phyloP scores from a whole-genome alignment of 2,329 filamentous ascomycete species.

The Neonectria hederae region DNA sequence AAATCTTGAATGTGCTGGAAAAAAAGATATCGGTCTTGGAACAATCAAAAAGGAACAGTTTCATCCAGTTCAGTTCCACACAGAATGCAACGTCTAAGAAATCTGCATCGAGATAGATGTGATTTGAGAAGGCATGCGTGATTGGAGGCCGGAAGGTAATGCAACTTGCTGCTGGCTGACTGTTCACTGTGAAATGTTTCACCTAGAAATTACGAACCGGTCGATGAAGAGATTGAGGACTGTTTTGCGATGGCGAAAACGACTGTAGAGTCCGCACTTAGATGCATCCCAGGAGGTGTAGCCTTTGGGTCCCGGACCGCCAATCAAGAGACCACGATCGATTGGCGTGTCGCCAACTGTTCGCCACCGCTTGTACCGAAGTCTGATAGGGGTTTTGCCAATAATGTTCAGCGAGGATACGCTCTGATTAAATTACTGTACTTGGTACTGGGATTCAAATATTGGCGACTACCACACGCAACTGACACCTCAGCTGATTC shows the following conservation, averaged over 20 bases:
- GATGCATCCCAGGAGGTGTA: conserved; percentile 10
- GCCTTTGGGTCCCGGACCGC: neutral
- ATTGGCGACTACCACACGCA: neutral
- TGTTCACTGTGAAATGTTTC: neutral
- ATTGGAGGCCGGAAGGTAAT: too few species aligned
- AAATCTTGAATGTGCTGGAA: neutral
- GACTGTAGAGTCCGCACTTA: conserved; percentile 11
- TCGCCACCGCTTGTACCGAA: neutral
- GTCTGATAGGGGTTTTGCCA: too few species aligned
- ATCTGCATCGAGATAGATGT: too few species aligned
- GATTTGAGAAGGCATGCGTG: too few species aligned
- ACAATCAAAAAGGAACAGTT: neutral
- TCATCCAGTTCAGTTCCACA: neutral
- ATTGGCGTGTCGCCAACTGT: neutral
- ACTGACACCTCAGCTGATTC: too few species aligned
- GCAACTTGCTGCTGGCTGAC: too few species aligned
- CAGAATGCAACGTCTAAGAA: too few species aligned
- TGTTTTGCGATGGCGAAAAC: neutral
- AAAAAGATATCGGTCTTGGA: neutral
- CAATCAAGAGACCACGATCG: neutral
- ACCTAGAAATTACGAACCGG: neutral
- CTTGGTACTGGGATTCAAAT: neutral
- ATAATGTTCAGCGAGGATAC: too few species aligned
- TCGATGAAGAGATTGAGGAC: neutral
- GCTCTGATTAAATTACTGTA: too few species aligned